These are phyloP conservation scores for Mimosa bimucronata DNA, from an alignment of 306 rosid species.

Conservation along the genomic window DNA sequence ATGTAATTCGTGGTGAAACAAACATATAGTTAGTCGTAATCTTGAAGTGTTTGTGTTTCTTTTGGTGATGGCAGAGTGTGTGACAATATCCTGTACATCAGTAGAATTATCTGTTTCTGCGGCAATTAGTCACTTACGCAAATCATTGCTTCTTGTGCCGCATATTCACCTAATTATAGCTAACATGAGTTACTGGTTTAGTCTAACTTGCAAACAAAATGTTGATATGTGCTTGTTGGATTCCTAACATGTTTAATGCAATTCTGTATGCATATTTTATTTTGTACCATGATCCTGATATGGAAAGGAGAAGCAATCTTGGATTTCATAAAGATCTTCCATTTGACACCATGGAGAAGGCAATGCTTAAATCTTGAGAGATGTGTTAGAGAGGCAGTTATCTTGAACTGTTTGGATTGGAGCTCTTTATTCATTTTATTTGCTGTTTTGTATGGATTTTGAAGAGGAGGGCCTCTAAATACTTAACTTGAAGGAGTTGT, in stretches of 20 bases:
- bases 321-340: constrained; percentile 4
- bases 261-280: neutral
- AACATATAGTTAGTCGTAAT: neutral
- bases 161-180: neutral
- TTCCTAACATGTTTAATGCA: neutral
- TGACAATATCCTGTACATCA: neutral
- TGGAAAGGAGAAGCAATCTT: constrained; percentile 4
- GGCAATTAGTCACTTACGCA: neutral
- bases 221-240: neutral
- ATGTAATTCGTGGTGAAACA: neutral
- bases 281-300: neutral
- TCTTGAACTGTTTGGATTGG: neutral
- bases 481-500: neutral
- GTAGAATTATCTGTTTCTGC: neutral
- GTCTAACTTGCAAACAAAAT: neutral
- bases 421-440: neutral
- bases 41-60: constrained; percentile 7
- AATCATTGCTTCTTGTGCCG: neutral
- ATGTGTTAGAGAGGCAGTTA: neutral
- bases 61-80: neutral
- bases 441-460: neutral
- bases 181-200: neutral
- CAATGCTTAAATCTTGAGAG: neutral
- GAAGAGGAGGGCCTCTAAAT: neutral
- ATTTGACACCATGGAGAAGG: neutral